Evolutionary conservation across 75 land plant genomes (phyloP).

Genomic region (Pseudotsuga menziesii): DNA sequence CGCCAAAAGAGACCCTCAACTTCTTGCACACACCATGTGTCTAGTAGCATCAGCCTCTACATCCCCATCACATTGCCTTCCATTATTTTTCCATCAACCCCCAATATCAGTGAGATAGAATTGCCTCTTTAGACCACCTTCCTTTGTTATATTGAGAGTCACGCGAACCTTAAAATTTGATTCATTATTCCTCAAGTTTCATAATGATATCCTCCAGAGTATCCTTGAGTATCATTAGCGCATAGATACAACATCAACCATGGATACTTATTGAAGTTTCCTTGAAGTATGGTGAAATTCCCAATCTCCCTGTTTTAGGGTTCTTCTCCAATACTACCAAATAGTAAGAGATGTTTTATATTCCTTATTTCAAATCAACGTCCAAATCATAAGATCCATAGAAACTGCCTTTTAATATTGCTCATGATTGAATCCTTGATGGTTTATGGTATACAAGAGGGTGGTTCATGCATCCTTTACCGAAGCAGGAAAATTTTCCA

Average conservation of each 20-base stretch:
- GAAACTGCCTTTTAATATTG: slow-evolving; percentile 41
- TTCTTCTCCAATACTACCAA: slow-evolving; percentile 57
- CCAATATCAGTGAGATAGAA: slow-evolving; percentile 70
- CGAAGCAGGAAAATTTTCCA: slow-evolving; percentile 51
- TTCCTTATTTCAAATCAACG: slow-evolving; percentile 16
- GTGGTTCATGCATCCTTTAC: slow-evolving; percentile 76
- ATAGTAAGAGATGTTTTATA: slow-evolving; percentile 40
- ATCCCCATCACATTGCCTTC: slow-evolving; percentile 52
- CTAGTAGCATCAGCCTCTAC: slow-evolving; percentile 42
- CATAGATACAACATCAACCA: slow-evolving; percentile 93
- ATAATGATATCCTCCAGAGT: slow-evolving; percentile 91
- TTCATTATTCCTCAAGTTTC: slow-evolving; percentile 85
- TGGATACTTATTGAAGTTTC: slow-evolving; percentile 55
- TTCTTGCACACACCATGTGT: no score
- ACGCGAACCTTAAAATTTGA: slow-evolving; percentile 45
- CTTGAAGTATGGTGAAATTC: slow-evolving; percentile 44
- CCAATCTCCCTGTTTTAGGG: slow-evolving; percentile 50
- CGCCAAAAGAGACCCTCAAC: no score
- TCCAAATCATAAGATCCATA: slow-evolving; percentile 72
- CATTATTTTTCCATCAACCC: slow-evolving; percentile 76
- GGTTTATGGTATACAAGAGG: slow-evolving; percentile 42
- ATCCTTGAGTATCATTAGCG: slow-evolving; percentile 81
- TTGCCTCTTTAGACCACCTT: slow-evolving; percentile 63
- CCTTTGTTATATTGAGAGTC: slow-evolving; percentile 48
- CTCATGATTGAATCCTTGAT: slow-evolving; percentile 18